A percentile compares a stretch with the other conserved stretches of the same genome.
Conservation (phyloP, 1,284 basidiomycete genomes). For the Meripilus lineatus region DNA sequence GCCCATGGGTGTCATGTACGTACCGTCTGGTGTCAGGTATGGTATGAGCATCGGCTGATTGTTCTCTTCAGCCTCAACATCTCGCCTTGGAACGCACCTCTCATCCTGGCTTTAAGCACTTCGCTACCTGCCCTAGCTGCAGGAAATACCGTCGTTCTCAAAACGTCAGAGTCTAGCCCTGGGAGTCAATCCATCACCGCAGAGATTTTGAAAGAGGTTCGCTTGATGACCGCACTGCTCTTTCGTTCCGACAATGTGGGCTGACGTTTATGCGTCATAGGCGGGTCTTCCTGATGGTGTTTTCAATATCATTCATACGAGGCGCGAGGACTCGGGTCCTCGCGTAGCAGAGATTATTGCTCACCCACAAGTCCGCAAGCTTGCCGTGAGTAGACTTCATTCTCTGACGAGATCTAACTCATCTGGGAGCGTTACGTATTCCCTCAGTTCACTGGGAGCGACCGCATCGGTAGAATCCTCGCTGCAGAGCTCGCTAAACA, state of each 20-base stretch:
- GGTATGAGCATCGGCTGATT: not conserved
- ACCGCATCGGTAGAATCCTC: conserved; percentile 66
- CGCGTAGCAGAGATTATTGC: conserved; percentile 21
- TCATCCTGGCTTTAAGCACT: conserved; percentile 3
- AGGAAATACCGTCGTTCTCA: conserved; percentile 12
- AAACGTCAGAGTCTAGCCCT: conserved; percentile 13
- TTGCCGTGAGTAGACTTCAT: conserved; percentile 21
- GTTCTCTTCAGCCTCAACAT: conserved; percentile 7
- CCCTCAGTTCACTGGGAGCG: conserved; percentile 74
- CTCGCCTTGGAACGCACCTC: conserved; percentile 12
- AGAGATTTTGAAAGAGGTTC: conserved; percentile 10
- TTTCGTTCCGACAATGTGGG: not conserved
- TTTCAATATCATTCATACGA: conserved; percentile 19
- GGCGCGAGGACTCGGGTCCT: conserved; percentile 17
- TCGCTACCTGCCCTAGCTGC: conserved; percentile 9
- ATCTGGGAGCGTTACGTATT: conserved; percentile 26
- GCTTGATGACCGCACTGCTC: conserved; percentile 2
- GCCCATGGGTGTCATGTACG: conserved; percentile 12
- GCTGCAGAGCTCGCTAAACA: conserved; percentile 70
- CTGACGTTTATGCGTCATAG: conserved; percentile 8
- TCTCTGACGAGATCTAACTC: not conserved
- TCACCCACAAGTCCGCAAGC: conserved; percentile 22
- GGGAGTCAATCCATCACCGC: conserved; percentile 7
- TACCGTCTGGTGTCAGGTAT: not conserved
- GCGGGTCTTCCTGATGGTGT: conserved; percentile 24